phyloP scores from a whole-genome alignment of 106 monocot species.

The Dactylorhiza incarnata region DNA sequence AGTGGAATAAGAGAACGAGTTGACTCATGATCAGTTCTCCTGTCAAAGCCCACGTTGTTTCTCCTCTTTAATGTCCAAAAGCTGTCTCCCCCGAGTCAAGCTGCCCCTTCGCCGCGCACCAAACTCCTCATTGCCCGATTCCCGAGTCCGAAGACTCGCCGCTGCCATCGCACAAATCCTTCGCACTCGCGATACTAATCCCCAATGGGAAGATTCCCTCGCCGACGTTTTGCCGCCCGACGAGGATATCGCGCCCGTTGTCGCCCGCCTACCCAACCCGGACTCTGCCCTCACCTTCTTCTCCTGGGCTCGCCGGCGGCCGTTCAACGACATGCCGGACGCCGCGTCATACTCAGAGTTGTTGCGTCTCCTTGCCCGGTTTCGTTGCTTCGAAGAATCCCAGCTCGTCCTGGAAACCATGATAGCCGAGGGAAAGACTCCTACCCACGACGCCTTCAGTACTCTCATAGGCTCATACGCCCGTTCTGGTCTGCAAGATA shows the following conservation, averaged over 20 bases:
- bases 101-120: not conserved
- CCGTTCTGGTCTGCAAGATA: constrained; percentile 23
- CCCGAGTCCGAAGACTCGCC: constrained; percentile 15
- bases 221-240: constrained; percentile 10
- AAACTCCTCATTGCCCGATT: not conserved
- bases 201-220: constrained; percentile 22
- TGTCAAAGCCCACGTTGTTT: not conserved
- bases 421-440: constrained; percentile 28
- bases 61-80: constrained; percentile 18
- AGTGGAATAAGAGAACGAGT: not conserved
- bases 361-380: constrained; percentile 33
- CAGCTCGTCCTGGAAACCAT: constrained; percentile 35
- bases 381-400: constrained; percentile 33
- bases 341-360: constrained; percentile 44
- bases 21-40: no score
- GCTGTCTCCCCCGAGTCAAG: constrained; percentile 17
- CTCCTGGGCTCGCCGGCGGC: constrained; percentile 23
- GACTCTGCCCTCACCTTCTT: constrained; percentile 52
- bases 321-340: constrained; percentile 4
- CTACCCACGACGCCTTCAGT: constrained; percentile 32
- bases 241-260: constrained; percentile 18
- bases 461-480: constrained; percentile 45
- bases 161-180: constrained; percentile 24
- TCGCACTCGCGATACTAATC: constrained; percentile 17
- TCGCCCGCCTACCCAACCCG: constrained; percentile 46